Conservation (phyloP, 768 basidiomycete genomes). For the Rubroboletus satanas region DNA sequence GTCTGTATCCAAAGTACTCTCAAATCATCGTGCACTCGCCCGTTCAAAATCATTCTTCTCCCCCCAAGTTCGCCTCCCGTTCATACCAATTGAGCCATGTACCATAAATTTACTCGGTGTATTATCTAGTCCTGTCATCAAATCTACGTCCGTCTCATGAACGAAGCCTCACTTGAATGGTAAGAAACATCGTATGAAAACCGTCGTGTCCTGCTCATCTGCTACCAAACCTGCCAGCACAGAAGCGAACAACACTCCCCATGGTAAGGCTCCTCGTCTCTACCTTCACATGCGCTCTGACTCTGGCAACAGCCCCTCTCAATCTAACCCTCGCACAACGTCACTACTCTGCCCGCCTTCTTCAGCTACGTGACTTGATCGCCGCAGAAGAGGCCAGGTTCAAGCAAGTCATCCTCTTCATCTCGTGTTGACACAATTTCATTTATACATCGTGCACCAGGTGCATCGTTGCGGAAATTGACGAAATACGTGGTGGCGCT, state of each 20-base stretch:
- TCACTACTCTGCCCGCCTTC: slow-evolving; percentile 64
- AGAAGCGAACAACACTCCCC: slow-evolving; percentile 49
- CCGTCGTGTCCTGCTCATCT: not conserved
- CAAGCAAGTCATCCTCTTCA: slow-evolving; percentile 45
- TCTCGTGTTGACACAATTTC: not conserved
- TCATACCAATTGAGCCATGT: slow-evolving; percentile 7
- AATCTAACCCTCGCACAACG: slow-evolving; percentile 73
- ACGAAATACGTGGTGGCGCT: slow-evolving; percentile 64
- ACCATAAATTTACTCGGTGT: slow-evolving; percentile 16
- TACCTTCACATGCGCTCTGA: slow-evolving; percentile 4
- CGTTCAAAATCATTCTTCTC: slow-evolving; percentile 66
- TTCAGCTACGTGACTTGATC: slow-evolving; percentile 71
- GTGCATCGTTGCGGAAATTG: slow-evolving; percentile 66
- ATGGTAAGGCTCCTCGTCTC: slow-evolving; percentile 39
- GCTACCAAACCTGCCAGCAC: slow-evolving; percentile 29
- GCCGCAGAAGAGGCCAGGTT: slow-evolving; percentile 71
- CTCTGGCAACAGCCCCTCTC: slow-evolving; percentile 45
- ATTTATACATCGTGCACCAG: slow-evolving; percentile 34
- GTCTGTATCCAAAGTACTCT: slow-evolving; percentile 59
- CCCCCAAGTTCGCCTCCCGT: slow-evolving; percentile 48
- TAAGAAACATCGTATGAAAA: slow-evolving; percentile 31
- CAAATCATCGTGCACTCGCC: slow-evolving; percentile 64
- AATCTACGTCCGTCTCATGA: slow-evolving; percentile 67
- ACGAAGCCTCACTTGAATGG: slow-evolving; percentile 62
- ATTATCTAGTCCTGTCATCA: slow-evolving; percentile 57